A percentile compares a stretch with the other conserved stretches of the same genome.
Conservation (phyloP, 352 stramenopile species). For the Pythium insidiosum region DNA sequence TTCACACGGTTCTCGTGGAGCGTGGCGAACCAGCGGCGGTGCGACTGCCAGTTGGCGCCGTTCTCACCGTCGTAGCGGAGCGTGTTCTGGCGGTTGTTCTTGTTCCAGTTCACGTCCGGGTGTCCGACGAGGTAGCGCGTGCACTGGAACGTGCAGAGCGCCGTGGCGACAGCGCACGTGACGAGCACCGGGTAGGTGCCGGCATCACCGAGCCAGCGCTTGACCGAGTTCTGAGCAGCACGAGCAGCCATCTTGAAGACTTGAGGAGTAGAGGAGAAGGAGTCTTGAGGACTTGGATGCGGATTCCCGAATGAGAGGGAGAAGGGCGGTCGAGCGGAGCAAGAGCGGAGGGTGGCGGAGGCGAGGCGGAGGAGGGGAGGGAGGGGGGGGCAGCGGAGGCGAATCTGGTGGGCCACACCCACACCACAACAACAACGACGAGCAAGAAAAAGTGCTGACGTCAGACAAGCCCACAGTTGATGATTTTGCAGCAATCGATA, state of each 20-base stretch:
- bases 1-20: constrained; percentile 74
- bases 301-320: constrained; percentile 61
- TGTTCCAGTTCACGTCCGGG: constrained; percentile 76
- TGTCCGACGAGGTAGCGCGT: constrained; percentile 56
- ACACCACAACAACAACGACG: constrained; percentile 1
- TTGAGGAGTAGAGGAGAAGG: neutral
- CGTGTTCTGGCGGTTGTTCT: constrained; percentile 62
- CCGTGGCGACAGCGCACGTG: constrained; percentile 54
- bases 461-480: constrained; percentile 1
- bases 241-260: constrained; percentile 35
- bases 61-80: constrained; percentile 60
- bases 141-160: constrained; percentile 65
- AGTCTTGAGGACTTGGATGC: constrained; percentile 24
- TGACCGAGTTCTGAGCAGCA: constrained; percentile 35
- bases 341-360: constrained; percentile 1
- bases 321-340: neutral
- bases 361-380: constrained; percentile 2
- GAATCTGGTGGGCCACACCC: neutral
- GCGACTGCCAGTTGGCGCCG: constrained; percentile 63
- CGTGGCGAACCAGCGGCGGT: constrained; percentile 62
- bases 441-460: too few relatives aligned
- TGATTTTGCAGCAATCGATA: constrained; percentile 10
- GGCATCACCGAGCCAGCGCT: constrained; percentile 72
- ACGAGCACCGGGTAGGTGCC: constrained; percentile 69
- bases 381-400: constrained; percentile 3